These are phyloP conservation scores for Aspergillus tubingensis DNA, from an alignment of 2,329 filamentous ascomycete genomes.

Conservation along the genomic window DNA sequence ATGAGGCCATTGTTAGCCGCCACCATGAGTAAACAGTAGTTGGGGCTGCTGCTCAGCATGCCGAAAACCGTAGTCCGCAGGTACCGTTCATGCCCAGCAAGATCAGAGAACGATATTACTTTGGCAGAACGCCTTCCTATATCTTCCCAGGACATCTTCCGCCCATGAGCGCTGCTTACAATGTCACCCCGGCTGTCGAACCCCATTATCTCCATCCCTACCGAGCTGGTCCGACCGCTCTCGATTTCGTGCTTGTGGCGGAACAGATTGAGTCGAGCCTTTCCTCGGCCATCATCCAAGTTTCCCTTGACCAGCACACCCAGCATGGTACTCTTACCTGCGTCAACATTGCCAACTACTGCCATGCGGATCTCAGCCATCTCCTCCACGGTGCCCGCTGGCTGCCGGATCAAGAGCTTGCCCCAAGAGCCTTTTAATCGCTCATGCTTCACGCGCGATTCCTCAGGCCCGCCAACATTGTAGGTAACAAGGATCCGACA, in stretches of 20 bases:
- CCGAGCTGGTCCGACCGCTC: conserved; percentile 89
- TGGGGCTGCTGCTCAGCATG: conserved; percentile 87
- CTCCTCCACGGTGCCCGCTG: conserved; percentile 73
- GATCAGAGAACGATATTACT: conserved; percentile 93
- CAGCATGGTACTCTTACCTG: conserved; percentile 93
- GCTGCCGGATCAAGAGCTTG: conserved; percentile 81
- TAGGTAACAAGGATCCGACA: conserved; percentile 84
- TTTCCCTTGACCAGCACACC: conserved; percentile 94
- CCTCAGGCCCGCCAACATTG: conserved; percentile 77
- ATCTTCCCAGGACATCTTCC: conserved; percentile 94
- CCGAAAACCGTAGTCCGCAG: conserved; percentile 95
- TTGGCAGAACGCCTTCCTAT: conserved; percentile 93
- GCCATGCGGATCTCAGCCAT: conserved; percentile 96
- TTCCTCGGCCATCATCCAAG: conserved; percentile 90
- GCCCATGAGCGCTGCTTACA: conserved; percentile 77
- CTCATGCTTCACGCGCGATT: conserved; percentile 64
- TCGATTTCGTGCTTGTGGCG: conserved; percentile 98
- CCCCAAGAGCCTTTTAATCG: conserved; percentile 76
- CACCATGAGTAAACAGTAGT: conserved; percentile 98
- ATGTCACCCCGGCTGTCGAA: conserved; percentile 87
- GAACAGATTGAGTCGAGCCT: conserved; percentile 92
- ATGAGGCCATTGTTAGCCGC: conserved; percentile 96
- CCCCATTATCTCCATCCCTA: conserved; percentile 98
- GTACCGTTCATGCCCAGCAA: conserved; percentile 94
- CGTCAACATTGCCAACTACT: conserved; percentile 96